These are phyloP conservation scores for Mycena belliarum DNA, from an alignment of 768 basidiomycete genomes.

Conservation along the genomic window DNA sequence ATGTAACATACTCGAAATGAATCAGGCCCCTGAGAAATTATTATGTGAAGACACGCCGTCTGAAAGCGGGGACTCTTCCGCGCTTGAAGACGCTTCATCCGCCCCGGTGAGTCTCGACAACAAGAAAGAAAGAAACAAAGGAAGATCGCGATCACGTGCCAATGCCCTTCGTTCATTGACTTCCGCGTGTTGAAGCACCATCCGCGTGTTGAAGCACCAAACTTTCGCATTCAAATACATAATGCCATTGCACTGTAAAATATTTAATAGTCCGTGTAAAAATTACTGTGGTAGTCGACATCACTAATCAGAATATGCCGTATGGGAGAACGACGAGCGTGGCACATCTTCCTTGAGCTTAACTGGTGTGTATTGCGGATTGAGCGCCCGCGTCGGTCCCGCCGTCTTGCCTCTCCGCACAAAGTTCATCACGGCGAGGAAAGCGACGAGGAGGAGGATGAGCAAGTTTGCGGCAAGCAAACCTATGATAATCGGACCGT, in stretches of 20 bases:
- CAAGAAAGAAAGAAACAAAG: no score
- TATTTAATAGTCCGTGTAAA: background rate
- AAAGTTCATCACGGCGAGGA: constrained; percentile 27
- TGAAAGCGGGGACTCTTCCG: no score
- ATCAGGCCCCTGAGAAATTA: no score
- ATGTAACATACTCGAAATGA: no score
- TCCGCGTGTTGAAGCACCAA: no score
- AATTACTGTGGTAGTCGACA: background rate
- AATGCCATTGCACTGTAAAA: background rate
- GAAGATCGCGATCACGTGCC: no score
- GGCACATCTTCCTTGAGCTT: constrained; percentile 16
- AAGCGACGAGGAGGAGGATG: constrained; percentile 22
- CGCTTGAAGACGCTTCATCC: no score
- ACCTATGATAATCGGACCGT: constrained; percentile 27
- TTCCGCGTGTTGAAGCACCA: no score
- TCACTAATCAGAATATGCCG: constrained; percentile 1
- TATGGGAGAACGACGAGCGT: constrained; percentile 3
- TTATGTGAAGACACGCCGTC: no score
- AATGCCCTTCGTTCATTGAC: no score
- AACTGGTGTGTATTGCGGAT: constrained; percentile 14
- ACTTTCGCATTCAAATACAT: background rate
- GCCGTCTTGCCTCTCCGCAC: constrained; percentile 25
- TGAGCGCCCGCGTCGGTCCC: constrained; percentile 8
- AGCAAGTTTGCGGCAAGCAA: constrained; percentile 31
- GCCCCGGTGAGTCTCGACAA: no score